Conservation (phyloP, 352 stramenopile genomes). For the Phytophthora palmivora region DNA sequence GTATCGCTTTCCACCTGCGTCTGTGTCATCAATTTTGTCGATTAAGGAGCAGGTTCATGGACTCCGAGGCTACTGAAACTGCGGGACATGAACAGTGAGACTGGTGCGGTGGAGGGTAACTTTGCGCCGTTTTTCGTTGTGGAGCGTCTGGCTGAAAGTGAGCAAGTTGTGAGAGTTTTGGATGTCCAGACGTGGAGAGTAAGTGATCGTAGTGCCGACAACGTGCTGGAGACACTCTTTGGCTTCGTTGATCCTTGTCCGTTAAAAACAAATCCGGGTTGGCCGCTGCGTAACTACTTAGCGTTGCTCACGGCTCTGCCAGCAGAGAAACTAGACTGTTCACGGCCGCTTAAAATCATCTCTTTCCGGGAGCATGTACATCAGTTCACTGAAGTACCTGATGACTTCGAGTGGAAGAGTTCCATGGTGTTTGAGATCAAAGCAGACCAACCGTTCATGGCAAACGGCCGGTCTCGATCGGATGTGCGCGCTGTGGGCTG, state of each 20-base stretch:
- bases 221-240: slow-evolving; percentile 62
- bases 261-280: slow-evolving; percentile 77
- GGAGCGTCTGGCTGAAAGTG: slow-evolving; percentile 36
- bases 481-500: slow-evolving; percentile 65
- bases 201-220: background rate
- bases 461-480: slow-evolving; percentile 32
- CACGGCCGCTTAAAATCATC: slow-evolving; percentile 51
- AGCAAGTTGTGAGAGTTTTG: slow-evolving; percentile 35
- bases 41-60: slow-evolving; percentile 43
- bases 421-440: slow-evolving; percentile 72
- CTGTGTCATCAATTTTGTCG: slow-evolving; percentile 46
- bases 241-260: slow-evolving; percentile 91
- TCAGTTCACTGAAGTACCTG: slow-evolving; percentile 44
- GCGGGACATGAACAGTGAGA: slow-evolving; percentile 23
- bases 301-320: slow-evolving; percentile 59
- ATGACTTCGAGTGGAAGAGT: slow-evolving; percentile 58
- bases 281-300: slow-evolving; percentile 91
- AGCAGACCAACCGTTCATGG: slow-evolving; percentile 42
- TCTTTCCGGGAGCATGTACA: slow-evolving; percentile 81
- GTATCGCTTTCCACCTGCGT: slow-evolving; percentile 29
- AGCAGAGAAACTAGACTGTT: slow-evolving; percentile 36
- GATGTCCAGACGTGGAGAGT: slow-evolving; percentile 42
- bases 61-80: slow-evolving; percentile 55
- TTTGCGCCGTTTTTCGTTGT: slow-evolving; percentile 80
- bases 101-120: slow-evolving; percentile 31